Evolutionary conservation across 2,329 filamentous ascomycete genomes (phyloP), one percentile per base, ranked within the genome.

Genomic region (Leptoxyphium fumago): DNA sequence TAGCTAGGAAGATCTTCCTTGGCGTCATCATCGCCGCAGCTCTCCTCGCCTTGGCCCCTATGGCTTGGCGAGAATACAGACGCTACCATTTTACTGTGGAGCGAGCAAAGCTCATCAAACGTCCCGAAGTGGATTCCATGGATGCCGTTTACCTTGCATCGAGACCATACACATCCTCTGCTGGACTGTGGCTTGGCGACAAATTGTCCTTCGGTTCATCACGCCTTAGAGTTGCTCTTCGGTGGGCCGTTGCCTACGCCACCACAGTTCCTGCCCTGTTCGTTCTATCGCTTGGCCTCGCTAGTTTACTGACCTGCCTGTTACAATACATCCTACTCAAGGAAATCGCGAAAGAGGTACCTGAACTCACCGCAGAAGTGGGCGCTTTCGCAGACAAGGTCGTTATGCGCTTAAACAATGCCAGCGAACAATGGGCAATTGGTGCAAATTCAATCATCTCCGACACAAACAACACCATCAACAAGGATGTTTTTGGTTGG

Each of bases 81-180:
- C 74, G 83, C 43, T 96, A 81, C 77, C 74, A 77, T 39, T 73
- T 70, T 29, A 83, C 87, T 71, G 75, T 81, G 60, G 69, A 80
- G 51, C 79, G 81, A 46, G 76, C 84, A 17, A 67, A 71, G 44
- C 69, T 87, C 29, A 73, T 94, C 52, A 68, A 72, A 39, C 68
- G 74, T 51, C 70, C 80, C 44, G 74, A 77, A 28, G 78, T 79
- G 58, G 87, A 96, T 56, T 75, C 82, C 1, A 78, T 94, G 72
- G 89, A 96, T 59, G 78, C 88, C 30, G 77, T 94, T 38, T 94
- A 95, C 64, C 82, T 95, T 52, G 78, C 82, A 29, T 88, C 85
- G 29, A 77, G 86, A 17, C 87, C 89, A 1, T 77, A 81, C 53
- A 84, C 86, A 1, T 77, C 85, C 1, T 72, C 72, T 2, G 66